Evolutionary conservation across 192 early-diverging fungal species (phyloP), one percentile per base, ranked within the genome.

Genomic region (Coemansia sp.): DNA sequence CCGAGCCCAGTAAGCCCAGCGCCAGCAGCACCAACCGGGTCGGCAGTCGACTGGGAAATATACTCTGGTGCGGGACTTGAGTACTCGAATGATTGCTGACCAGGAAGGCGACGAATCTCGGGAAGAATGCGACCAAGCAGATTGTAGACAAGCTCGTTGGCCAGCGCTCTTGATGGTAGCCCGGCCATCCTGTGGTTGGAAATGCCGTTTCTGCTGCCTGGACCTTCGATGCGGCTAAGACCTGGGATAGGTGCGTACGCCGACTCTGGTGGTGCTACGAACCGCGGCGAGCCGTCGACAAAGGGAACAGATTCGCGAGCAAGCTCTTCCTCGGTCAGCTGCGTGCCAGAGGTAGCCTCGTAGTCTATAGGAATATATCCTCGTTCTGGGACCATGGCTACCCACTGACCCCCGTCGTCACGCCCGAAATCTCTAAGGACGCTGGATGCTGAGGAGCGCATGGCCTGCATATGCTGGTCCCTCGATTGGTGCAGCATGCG

Each of bases 101-200:
- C 77, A 18, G 77, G 77, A 14, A 71, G 48, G n/a, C 66, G 63
- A 49, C 72, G 77, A 12, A 75, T 68, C 17, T 55, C 60, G 16
- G 77, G 72, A 62, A 75, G 36, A 28, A 71, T 60, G 20, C 57
- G 31, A 6, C 70, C 65, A 28, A 52, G 63, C 36, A 80, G 51
- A 4, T 75, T 68, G 56, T 71, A 63, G 11, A 64, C 48, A 31
- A 80, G 72, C 61, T 80, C 77, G 51, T 80, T 80, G 11, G 67
- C 69, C 60, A 64, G 68, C 1, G 77, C 72, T 10, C 49, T 56
- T 11, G 77, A 71, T 14, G 77, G 64, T 7, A 48, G 42, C 22
- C 10, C 32, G 18, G 17, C 59, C 3, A 16, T 4, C 36, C 59
- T 28, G 18, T 14, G 29, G n/a, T 10, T 4, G 17, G 36, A 4